These are phyloP conservation scores for Aeschynomene evenia DNA, from an alignment of 306 rosid genomes.

Conservation along the genomic window DNA sequence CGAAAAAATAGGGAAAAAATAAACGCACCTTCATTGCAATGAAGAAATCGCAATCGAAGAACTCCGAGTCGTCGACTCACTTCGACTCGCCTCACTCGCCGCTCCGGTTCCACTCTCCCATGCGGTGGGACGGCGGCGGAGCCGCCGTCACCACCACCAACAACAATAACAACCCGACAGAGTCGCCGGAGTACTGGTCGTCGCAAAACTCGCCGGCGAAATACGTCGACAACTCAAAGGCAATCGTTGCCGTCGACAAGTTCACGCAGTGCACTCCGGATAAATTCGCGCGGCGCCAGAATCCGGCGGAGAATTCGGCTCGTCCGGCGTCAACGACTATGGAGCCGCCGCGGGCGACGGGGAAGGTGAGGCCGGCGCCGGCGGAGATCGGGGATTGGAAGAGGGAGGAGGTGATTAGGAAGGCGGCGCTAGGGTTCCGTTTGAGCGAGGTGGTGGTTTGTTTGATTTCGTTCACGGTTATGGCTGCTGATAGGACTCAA, in stretches of 20 bases:
- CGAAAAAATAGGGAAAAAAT: slow-evolving; percentile 26
- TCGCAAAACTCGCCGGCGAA: slow-evolving; percentile 48
- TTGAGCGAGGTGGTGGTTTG: slow-evolving; percentile 68
- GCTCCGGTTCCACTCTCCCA: slow-evolving; percentile 54
- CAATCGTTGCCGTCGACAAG: slow-evolving; percentile 47
- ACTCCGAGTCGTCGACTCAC: slow-evolving; percentile 53
- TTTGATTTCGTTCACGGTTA: slow-evolving; percentile 80
- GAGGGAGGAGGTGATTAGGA: slow-evolving; percentile 45
- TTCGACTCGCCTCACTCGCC: slow-evolving; percentile 60
- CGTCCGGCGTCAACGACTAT: slow-evolving; percentile 37
- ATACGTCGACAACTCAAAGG: slow-evolving; percentile 49
- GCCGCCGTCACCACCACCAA: too few relatives aligned
- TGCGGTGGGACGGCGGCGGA: slow-evolving; percentile 46
- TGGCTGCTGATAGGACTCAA: slow-evolving; percentile 90
- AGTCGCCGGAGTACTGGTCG: slow-evolving; percentile 56
- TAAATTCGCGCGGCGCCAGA: slow-evolving; percentile 17
- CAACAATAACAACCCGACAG: slow-evolving; percentile 36
- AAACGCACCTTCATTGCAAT: slow-evolving; percentile 34
- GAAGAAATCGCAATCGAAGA: slow-evolving; percentile 62
- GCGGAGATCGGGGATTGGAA: slow-evolving; percentile 27
- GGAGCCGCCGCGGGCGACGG: slow-evolving; percentile 33
- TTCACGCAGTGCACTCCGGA: slow-evolving; percentile 35
- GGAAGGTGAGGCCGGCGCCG: slow-evolving; percentile 47
- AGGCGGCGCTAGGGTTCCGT: slow-evolving; percentile 80
- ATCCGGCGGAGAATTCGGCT: slow-evolving; percentile 36